Base-by-base conservation (phyloP, 2,329 filamentous ascomycete genomes). In the Pyrenochaeta sp. region DNA sequence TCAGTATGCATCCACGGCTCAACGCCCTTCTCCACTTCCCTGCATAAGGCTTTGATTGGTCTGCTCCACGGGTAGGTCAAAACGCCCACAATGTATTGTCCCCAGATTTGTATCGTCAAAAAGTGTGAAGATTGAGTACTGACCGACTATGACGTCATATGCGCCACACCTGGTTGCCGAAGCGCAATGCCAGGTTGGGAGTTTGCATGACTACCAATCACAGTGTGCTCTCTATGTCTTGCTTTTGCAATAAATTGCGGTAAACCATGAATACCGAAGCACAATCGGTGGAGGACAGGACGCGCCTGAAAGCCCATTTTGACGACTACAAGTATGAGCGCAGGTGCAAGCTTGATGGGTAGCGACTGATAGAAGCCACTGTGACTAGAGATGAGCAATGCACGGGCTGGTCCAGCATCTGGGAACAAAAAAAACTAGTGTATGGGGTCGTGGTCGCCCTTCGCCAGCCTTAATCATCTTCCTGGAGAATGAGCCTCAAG, bases 391-490 rank as follows among this genome's bases (percentile, higher is more conserved):
- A 60, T 36, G 49, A 56, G 31, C 60, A 66, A 33, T 50, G 30
- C 48, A 42, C 51, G 17, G 56, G 77, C 51, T 86, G 84, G 84
- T 78, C 79, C 29, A 74, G 77, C 3, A 75, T 86, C 15, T 87
- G 84, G 83, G 72, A 80, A 31, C 72, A 79, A 41, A 76, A 76
- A 33, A 79, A 40, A 77, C 77, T 58, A 75, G 82, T 18, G 82
- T 83, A 1, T 87, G 83, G 83, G 84, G 87, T 64, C 75, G 78
- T 14, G 80, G 80, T 17, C 70, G 72, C 32, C 80, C 83, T 29
- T 83, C 81, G 40, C 83, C 83, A 18, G 84, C 84, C 1, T 68
- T 87, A 29, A 51, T 56, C 12, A 42, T 27, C 11, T 60, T 65
- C n/a, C 31, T 62, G 9, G 53, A 51, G 7, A 46, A 49, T 14